Evolutionary conservation across 169 alveolate species (phyloP).

Genomic region (Ichthyophthirius multifiliis): DNA sequence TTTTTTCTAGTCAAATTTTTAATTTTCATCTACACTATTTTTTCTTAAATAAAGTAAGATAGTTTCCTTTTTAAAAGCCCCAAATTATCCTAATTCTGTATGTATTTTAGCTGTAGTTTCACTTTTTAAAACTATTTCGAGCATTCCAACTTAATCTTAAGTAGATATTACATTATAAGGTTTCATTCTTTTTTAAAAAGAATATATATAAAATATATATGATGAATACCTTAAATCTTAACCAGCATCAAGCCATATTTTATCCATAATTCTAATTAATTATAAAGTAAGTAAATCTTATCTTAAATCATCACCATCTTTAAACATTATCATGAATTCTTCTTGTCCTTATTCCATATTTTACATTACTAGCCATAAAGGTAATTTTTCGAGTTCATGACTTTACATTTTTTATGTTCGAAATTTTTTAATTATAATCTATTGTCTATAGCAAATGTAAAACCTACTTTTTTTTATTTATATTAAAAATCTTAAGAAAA

Average conservation of each 20-base stretch:
- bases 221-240: conserved; percentile 40
- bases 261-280: conserved; percentile 80
- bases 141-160: conserved; percentile 70
- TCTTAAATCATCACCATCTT: conserved; percentile 84
- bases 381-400: conserved; percentile 80
- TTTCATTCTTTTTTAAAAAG: conserved; percentile 44
- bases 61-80: conserved; percentile 58
- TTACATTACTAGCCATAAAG: conserved; percentile 63
- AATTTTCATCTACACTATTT: neutral
- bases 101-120: conserved; percentile 65
- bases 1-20: neutral
- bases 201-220: neutral
- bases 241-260: conserved; percentile 68
- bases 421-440: conserved; percentile 32
- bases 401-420: conserved; percentile 12
- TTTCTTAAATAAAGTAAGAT: conserved; percentile 50
- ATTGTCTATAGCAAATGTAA: conserved; percentile 53
- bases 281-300: conserved; percentile 77
- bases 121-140: conserved; percentile 73
- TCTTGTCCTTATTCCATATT: conserved; percentile 48
- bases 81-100: conserved; percentile 53
- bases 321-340: conserved; percentile 52
- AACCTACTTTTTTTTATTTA: neutral
- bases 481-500: neutral
- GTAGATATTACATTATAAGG: conserved; percentile 71